Conservation (phyloP, 2,329 filamentous ascomycete species). For the Trichoderma polysporum region DNA sequence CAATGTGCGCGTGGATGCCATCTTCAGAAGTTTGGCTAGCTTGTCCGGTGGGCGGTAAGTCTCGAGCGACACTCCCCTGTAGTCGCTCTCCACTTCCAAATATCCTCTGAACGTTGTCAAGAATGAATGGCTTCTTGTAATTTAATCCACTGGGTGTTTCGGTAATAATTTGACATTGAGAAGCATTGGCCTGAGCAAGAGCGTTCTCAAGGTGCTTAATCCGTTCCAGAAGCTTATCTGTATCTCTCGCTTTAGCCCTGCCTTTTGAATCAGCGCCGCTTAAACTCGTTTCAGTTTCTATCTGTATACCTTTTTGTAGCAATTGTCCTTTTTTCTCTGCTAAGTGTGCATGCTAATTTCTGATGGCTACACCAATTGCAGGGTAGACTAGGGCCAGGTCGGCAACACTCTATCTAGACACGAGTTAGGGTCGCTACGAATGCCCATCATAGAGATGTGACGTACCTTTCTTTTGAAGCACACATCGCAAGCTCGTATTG, state of each 20-base stretch:
- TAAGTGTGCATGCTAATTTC: not conserved
- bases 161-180: not conserved
- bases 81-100: too few relatives aligned
- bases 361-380: constrained; percentile 11
- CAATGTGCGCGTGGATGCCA: not conserved
- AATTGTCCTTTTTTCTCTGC: not conserved
- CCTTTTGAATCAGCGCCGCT: not conserved
- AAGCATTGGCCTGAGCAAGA: not conserved
- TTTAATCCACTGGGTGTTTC: not conserved
- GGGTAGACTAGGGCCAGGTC: not conserved
- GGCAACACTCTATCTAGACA: not conserved
- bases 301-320: not conserved
- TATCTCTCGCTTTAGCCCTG: not conserved
- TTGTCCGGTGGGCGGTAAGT: not conserved
- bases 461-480: not conserved
- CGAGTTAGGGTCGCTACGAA: not conserved
- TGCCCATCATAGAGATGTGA: not conserved
- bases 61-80: not conserved
- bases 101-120: not conserved
- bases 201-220: not conserved
- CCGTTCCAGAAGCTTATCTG: not conserved
- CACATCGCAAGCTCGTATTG: not conserved
- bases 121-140: not conserved
- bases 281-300: too few relatives aligned
- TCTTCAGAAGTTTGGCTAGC: not conserved